Base-by-base conservation (phyloP, 345 rosid species). In the Acer negundo region DNA sequence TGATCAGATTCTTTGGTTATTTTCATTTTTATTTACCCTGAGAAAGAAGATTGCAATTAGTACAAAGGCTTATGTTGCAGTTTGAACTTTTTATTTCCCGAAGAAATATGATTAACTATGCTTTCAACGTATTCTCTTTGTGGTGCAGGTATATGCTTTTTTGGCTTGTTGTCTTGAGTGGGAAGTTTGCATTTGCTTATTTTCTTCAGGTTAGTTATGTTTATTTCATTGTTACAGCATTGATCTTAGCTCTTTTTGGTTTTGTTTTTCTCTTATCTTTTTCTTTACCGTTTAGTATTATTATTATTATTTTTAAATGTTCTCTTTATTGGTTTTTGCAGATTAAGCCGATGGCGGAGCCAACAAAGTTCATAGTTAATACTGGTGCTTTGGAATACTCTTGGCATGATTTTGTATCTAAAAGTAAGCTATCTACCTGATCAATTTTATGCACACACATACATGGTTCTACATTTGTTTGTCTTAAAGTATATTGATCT, bases 331-430 rank as follows among this genome's bases (percentile, higher is more conserved):
- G 66, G 35, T 70, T 79, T 81, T 80, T 80, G 85, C 90, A 95
- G 99, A 96, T 96, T 82, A 75, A 72, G 85, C 99, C 99, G 7
- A 80, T 96, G 71, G 99, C 91, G 77, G 61, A 83, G 73, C 99
- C 99, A 59, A 96, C 99, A 80, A 82, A 67, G 84, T 62, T 19
- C 59, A 86, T 96, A 75, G 84, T 94, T 67, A 6, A 16, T 7
- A 88, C 86, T 88, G 79, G 83, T 78, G 28, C 77, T 76, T 69
- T 95, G 63, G 38, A 72, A 51, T 96, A 96, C 79, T 96, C 99
- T 38, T 96, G 99, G 99, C 99, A 96, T 85, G 99, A 96, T 87
- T 78, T 96, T 82, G 95, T 96, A 71, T 96, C 98, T 56, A 81
- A 79, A 89, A 71, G 99, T 95, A 87, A 82, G 90, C 73, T 49